Evolutionary conservation across 371 early-diverging fungal species (phyloP).

Genomic region (Haplosporangium sp.): DNA sequence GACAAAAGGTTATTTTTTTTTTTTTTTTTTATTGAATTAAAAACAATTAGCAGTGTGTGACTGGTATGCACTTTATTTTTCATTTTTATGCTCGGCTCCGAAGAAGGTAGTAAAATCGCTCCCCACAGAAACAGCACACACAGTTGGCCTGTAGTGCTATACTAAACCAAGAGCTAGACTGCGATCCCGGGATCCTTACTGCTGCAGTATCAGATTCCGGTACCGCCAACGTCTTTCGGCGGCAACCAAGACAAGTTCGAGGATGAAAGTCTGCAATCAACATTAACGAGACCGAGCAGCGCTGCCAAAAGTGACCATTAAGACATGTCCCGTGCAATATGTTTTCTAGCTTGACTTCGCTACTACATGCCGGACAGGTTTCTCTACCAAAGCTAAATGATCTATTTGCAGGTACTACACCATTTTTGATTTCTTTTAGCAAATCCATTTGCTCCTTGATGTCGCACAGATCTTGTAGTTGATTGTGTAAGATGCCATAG

Average conservation of each 20-base stretch:
- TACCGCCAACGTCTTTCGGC: conserved; percentile 34
- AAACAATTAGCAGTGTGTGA: conserved; percentile 5
- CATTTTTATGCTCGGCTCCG: conserved; percentile 11
- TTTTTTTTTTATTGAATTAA: conserved; percentile 11
- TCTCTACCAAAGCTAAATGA: conserved; percentile 27
- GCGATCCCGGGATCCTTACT: not conserved
- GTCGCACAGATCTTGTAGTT: conserved; percentile 11
- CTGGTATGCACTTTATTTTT: conserved; percentile 5
- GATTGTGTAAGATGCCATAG: conserved; percentile 14
- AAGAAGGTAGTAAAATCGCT: conserved; percentile 28
- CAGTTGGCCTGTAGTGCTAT: conserved; percentile 14
- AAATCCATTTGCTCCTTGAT: conserved; percentile 18
- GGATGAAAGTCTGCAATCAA: conserved; percentile 45
- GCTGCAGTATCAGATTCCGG: not conserved
- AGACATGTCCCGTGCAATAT: conserved; percentile 16
- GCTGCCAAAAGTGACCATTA: conserved; percentile 36
- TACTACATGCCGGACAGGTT: conserved; percentile 42
- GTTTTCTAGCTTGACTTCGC: conserved; percentile 25
- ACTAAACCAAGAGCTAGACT: conserved; percentile 25
- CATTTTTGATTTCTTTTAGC: conserved; percentile 22
- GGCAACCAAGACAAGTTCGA: conserved; percentile 39
- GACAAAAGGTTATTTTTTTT: not conserved
- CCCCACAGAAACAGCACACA: conserved; percentile 42
- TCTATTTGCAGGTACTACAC: not conserved
- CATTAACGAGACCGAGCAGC: conserved; percentile 36